Base-by-base conservation (phyloP, 169 alveolate species). In the Ichthyophthirius multifiliis region DNA sequence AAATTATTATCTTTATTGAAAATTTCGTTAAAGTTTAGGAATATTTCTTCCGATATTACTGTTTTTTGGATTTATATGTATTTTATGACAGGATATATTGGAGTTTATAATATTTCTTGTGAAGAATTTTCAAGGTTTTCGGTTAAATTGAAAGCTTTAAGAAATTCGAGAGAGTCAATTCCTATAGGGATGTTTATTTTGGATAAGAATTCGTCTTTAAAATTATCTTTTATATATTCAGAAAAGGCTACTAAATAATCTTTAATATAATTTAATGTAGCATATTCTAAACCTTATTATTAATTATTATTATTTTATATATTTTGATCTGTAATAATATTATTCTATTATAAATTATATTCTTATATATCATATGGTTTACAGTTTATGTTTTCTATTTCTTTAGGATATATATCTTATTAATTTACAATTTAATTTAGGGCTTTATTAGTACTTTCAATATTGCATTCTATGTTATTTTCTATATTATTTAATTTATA, bases 221-320 rank as follows among this genome's bases (percentile, higher is more conserved):
- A 67, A 34, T 65, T 45, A 20, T 79, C 79, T 67, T 79, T 45
- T 15, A 79, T 46, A 35, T 34, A 79, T 47, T 79, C 85, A 13
- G 79, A 63, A 37, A 79, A 67, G 20, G 81, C 71, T 10, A 79
- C 80, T 20, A 79, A 39, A 47, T 65, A 79, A 16, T 79, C 85
- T 32, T 79, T 79, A 35, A 79, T 79, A 12, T 67, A 79, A 46
- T 79, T 79, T 12, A 79, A 41, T 20, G 85, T 79, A 9, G 79
- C 43, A 39, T 62, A 67, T 39, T 67, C 77, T 16, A 67, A n/a
- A 9, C 77, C 77, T n/a, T n/a, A n/a, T n/a, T n/a, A n/a, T n/a
- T n/a, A n/a, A n/a, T n/a, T n/a, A n/a, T n/a, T n/a, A n/a, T n/a
- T n/a, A n/a, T n/a, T n/a, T n/a, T n/a, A n/a, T n/a, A n/a, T n/a